Base-by-base conservation (phyloP, 768 basidiomycete genomes). In the Candolleomyces eurysporus region DNA sequence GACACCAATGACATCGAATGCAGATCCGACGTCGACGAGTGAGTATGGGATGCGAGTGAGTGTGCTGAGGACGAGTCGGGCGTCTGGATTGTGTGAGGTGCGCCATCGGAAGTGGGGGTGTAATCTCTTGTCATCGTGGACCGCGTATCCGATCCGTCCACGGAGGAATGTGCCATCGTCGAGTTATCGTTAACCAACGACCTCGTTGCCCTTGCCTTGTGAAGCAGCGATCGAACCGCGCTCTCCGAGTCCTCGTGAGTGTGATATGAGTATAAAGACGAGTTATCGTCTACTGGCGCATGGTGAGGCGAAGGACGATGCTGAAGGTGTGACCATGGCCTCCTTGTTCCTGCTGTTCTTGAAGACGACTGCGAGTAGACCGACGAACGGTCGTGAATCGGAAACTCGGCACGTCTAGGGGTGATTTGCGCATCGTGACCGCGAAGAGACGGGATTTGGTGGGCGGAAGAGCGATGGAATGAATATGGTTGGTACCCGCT, bases 121-220 rank as follows among this genome's bases (percentile, higher is more conserved):
- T 22, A n/a, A 7, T 58, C 22, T 10, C 57, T 58, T 48, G 39
- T 21, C 36, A 10, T 39, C 19, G 51, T 53, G 14, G 59, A 26
- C 22, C 14, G 26, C 6, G 14, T 50, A 48, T 42, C 26, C 4
- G 58, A 52, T 32, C 32, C 19, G 30, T 43, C 21, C 26, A 54
- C n/a, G 22, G 48, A 39, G 30, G 57, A 49, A 45, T 48, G 16
- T 11, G 52, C 36, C 17, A 46, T 48, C 17, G 60, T 46, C 8
- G 60, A 53, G 22, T 42, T 45, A 40, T 61, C 60, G 60, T 61
- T 61, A 31, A 61, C 50, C 3, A 61, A 14, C 17, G 53, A 46
- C 36, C 45, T 54, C 1, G 57, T 26, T 46, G 45, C 40, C 32
- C 42, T 26, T 1, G 60, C 60, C 39, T 61, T 26, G 26, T 48